phyloP scores from a whole-genome alignment of 805 yeast species.

The Lipomyces kockii region DNA sequence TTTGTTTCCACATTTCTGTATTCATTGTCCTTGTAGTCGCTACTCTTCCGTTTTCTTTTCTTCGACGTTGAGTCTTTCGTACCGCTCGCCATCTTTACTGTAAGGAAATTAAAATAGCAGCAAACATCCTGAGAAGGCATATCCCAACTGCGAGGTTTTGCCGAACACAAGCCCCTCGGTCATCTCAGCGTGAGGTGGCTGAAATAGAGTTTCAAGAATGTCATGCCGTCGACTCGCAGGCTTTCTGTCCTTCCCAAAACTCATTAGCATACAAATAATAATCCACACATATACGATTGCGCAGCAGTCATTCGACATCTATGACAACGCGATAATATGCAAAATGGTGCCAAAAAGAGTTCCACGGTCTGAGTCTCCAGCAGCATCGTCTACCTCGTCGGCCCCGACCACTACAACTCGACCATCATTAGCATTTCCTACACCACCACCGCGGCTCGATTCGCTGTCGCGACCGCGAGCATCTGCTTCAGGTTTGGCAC shows the following conservation, averaged over 20 bases:
- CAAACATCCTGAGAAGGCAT: not conserved
- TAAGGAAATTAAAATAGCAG: not conserved
- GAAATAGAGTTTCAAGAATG: not conserved
- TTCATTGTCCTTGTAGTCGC: not conserved
- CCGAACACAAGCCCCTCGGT: too few relatives aligned
- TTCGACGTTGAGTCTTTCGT: not conserved
- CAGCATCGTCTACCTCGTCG: not conserved
- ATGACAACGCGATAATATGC: not conserved
- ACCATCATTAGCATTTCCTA: not conserved
- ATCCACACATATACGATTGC: not conserved
- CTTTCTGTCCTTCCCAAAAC: too few relatives aligned
- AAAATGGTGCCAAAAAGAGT: not conserved
- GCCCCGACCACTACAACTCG: not conserved
- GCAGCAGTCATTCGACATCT: not conserved
- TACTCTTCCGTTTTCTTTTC: not conserved
- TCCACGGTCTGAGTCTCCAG: not conserved
- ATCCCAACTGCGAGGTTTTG: not conserved
- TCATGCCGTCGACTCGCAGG: too few relatives aligned
- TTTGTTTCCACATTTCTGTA: too few relatives aligned
- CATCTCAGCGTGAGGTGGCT: too few relatives aligned
- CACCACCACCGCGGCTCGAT: not conserved
- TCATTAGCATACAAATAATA: not conserved
- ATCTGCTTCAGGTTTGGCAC: not conserved
- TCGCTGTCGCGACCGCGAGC: not conserved
- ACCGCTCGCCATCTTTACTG: not conserved